Percentiles rank a stretch among this genome's conserved stretches.
phyloP scores from a whole-genome alignment of 441 rosid species.

The Gossypium laxum region DNA sequence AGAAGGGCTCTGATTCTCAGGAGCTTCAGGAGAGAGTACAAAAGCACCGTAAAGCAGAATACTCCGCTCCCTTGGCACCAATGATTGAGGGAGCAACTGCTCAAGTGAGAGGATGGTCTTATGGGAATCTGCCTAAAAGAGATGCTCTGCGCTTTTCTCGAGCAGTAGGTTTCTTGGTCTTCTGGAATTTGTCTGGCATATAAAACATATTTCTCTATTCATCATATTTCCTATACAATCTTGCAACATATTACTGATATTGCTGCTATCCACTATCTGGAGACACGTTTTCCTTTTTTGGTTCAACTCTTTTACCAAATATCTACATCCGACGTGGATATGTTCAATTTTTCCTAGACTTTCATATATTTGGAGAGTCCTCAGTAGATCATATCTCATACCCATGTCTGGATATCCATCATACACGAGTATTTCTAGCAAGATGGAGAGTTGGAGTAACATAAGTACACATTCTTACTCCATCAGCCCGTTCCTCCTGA shows the following conservation, averaged over 20 bases:
- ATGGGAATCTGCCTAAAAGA: slow-evolving; percentile 89
- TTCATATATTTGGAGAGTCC: neutral
- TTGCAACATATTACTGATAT: neutral
- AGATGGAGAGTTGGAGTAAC: neutral
- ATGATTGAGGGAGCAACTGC: slow-evolving; percentile 79
- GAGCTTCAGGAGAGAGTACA: slow-evolving; percentile 57
- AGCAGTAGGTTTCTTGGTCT: slow-evolving; percentile 42
- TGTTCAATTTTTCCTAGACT: too few species aligned
- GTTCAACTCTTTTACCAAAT: neutral
- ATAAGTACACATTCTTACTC: neutral
- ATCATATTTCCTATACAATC: neutral
- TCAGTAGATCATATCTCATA: neutral
- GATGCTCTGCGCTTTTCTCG: slow-evolving; percentile 94
- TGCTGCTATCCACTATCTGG: neutral
- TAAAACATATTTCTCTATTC: neutral
- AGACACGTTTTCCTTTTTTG: neutral
- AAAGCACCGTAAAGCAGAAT: slow-evolving; percentile 79
- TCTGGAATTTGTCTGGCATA: neutral
- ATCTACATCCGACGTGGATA: too few species aligned
- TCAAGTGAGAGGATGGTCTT: slow-evolving; percentile 96
- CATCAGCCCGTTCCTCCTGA: neutral
- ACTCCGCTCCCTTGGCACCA: slow-evolving; percentile 50
- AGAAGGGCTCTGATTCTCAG: slow-evolving; percentile 61
- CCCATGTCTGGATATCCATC: neutral
- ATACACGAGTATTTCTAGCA: neutral